phyloP scores from a whole-genome alignment of 495 filamentous ascomycete species.

The Letharia lupina region DNA sequence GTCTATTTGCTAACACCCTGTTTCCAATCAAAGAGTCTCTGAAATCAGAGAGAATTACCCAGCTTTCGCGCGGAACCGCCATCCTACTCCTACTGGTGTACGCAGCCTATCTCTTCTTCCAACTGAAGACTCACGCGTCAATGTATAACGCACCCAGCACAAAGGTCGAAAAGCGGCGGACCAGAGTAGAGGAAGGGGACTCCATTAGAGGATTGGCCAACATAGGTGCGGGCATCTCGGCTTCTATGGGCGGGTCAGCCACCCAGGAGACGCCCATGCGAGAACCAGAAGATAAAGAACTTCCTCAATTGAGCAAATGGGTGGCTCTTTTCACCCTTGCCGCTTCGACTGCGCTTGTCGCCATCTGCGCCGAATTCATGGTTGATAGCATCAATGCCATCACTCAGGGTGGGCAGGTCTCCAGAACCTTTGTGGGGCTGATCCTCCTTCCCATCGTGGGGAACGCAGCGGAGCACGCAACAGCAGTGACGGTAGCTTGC shows the following conservation, averaged over 20 bases:
- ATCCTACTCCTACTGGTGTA: slow-evolving; percentile 73
- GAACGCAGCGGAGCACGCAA: slow-evolving; percentile 82
- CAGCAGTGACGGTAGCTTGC: slow-evolving; percentile 73
- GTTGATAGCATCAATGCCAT: slow-evolving; percentile 69
- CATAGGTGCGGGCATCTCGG: slow-evolving; percentile 47
- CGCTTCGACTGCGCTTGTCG: slow-evolving; percentile 69
- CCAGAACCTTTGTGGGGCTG: slow-evolving; percentile 71
- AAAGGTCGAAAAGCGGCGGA: slow-evolving; percentile 53
- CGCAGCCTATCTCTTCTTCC: slow-evolving; percentile 69
- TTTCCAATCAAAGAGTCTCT: not conserved
- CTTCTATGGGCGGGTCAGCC: slow-evolving; percentile 34
- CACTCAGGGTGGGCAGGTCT: slow-evolving; percentile 47
- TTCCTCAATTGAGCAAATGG: slow-evolving; percentile 58
- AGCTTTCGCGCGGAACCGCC: slow-evolving; percentile 60
- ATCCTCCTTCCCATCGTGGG: slow-evolving; percentile 86
- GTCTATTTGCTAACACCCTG: slow-evolving; percentile 3
- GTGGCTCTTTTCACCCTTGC: slow-evolving; percentile 65
- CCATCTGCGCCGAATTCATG: slow-evolving; percentile 85
- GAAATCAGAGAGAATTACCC: slow-evolving; percentile 34
- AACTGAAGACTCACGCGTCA: slow-evolving; percentile 64
- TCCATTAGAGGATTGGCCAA: slow-evolving; percentile 50
- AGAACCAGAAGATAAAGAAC: slow-evolving; percentile 58
- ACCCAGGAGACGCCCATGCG: slow-evolving; percentile 33
- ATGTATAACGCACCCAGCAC: slow-evolving; percentile 67
- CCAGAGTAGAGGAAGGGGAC: slow-evolving; percentile 47